These are phyloP conservation scores for Passalora sequoiae DNA, from an alignment of 2,329 filamentous ascomycete species.

Conservation along the genomic window DNA sequence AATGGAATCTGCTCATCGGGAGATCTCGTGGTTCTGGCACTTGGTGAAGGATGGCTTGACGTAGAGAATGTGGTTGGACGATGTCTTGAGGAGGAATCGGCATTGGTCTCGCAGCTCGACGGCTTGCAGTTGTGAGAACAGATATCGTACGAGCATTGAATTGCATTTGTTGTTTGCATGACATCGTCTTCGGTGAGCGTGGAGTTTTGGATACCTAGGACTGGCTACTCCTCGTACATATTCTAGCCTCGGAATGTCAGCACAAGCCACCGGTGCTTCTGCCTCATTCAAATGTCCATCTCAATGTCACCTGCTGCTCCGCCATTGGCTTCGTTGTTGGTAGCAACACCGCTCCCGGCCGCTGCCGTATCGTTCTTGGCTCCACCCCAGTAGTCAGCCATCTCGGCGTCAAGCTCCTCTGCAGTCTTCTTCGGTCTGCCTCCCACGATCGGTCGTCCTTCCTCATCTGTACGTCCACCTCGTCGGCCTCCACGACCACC, in stretches of 20 bases:
- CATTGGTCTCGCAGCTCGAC: constrained; percentile 15
- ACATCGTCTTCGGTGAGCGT: constrained; percentile 6
- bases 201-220: no score
- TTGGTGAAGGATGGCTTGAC: constrained; percentile 34
- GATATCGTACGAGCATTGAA: no score
- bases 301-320: constrained; percentile 29
- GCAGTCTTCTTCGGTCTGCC: constrained; percentile 73
- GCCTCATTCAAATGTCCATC: constrained; percentile 30
- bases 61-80: constrained; percentile 33
- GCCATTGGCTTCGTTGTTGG: constrained; percentile 16
- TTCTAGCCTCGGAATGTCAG: background rate
- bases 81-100: constrained; percentile 14
- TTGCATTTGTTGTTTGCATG: constrained; percentile 5
- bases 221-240: no score
- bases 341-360: constrained; percentile 28
- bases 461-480: constrained; percentile 38
- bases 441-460: constrained; percentile 39
- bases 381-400: constrained; percentile 80
- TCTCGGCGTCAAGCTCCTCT: constrained; percentile 90
- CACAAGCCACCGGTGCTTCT: background rate
- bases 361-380: constrained; percentile 35
- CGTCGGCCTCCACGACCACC: constrained; percentile 39
- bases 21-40: constrained; percentile 32
- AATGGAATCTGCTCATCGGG: constrained; percentile 24
- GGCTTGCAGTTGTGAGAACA: constrained; percentile 11